phyloP scores from a whole-genome alignment of 192 early-diverging fungal genomes.

The Chytriomyces sp. region DNA sequence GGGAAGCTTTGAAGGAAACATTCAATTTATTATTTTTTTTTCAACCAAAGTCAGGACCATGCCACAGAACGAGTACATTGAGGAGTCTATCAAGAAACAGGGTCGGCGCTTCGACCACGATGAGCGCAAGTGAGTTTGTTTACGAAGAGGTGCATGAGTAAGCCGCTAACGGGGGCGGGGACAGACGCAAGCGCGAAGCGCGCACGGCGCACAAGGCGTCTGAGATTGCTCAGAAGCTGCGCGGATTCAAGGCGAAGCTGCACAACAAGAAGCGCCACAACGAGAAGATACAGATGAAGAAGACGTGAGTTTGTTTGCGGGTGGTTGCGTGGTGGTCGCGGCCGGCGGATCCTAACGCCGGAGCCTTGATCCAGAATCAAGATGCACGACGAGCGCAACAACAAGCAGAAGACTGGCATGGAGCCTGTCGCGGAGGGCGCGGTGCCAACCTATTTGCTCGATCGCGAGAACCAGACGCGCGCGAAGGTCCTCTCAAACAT shows the following conservation, averaged over 20 bases:
- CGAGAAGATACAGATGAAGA: constrained; percentile 99
- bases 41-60: constrained; percentile 1
- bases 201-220: constrained; percentile 89
- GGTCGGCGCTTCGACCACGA: constrained; percentile 94
- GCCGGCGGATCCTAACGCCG: neutral
- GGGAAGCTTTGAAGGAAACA: no score
- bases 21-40: constrained; percentile 11
- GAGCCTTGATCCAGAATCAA: constrained; percentile 67
- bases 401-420: constrained; percentile 87
- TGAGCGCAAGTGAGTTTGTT: constrained; percentile 79
- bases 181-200: constrained; percentile 92
- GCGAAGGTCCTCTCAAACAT: constrained; percentile 98
- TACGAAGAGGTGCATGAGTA: neutral
- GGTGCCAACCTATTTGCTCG: constrained; percentile 95
- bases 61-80: constrained; percentile 99
- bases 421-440: constrained; percentile 93
- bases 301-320: constrained; percentile 75
- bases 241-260: constrained; percentile 96
- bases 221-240: constrained; percentile 94
- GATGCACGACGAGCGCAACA: constrained; percentile 96
- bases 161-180: neutral
- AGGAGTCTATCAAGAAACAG: constrained; percentile 95
- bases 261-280: constrained; percentile 97
- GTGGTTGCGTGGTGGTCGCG: neutral
- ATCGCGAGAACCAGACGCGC: constrained; percentile 95